Base-by-base conservation (phyloP, 306 rosid genomes). In the Abrus pulchellus region DNA sequence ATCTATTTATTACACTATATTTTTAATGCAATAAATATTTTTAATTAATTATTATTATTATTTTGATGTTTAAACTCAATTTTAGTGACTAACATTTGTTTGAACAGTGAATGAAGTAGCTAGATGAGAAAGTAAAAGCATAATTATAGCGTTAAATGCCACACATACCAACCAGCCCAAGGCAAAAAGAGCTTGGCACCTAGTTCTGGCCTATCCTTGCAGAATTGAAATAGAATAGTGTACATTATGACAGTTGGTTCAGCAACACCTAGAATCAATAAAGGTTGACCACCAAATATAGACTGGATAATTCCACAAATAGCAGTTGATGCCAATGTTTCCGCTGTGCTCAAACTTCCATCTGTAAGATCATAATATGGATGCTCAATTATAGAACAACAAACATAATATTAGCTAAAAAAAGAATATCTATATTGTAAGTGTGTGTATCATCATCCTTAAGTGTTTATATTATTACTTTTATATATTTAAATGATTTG, bases 191-290 rank as follows among this genome's bases (percentile, higher is more conserved):
- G 74, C 49, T 75, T 61, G 27, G 75, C 41, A 33, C 98, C 98
- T 28, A 93, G 69, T 12, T 86, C 89, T 3, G 90, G 88, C 72
- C 75, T 84, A 36, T 68, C 57, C 74, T 52, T 69, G 77, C 90
- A 76, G 54, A 93, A 91, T 47, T 50, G 56, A 83, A 83, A 91
- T 69, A 93, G 74, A 36, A 88, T 90, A 44, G 77, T 85, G 82
- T 93, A 93, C 98, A 93, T 91, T 64, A 93, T 91, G 38, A 90
- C 90, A 5, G 98, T 93, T 14, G 98, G 98, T 72, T 93, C 98
- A 44, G 98, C 98, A 83, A 93, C 98, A 74, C 98, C 98, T 55
- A 93, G 9, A 52, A 93, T 85, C 83, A 93, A 81, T 86, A 93
- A 76, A 33, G 98, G 98, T 14, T 93, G 97, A 12, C 98, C 98